These are phyloP conservation scores for Pseudocercospora pini-densiflorae DNA, from an alignment of 2,329 filamentous ascomycete species.

Conservation along the genomic window DNA sequence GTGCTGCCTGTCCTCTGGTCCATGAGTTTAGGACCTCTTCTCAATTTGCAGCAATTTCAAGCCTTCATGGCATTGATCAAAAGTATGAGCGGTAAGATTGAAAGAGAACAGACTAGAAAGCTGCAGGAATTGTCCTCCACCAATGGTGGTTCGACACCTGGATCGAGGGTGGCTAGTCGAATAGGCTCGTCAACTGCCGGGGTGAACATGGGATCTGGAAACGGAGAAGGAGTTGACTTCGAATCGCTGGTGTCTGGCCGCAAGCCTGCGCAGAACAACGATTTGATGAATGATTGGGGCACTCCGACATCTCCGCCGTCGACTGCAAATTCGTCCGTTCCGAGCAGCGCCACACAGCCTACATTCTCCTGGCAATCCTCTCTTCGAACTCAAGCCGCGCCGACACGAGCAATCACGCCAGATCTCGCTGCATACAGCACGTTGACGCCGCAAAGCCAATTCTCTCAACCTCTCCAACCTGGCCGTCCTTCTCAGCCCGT, in stretches of 20 bases:
- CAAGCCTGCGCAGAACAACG: conserved; percentile 44
- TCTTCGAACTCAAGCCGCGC: conserved; percentile 23
- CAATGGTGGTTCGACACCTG: conserved; percentile 36
- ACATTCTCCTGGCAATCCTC: conserved; percentile 52
- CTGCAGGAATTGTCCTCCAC: conserved; percentile 78
- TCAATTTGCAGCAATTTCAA: conserved; percentile 84
- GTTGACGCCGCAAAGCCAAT: conserved; percentile 45
- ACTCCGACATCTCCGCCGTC: conserved; percentile 36
- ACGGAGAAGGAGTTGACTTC: conserved; percentile 75
- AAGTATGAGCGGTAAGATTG: conserved; percentile 75
- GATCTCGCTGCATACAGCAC: conserved; percentile 42
- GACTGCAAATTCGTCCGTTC: not conserved
- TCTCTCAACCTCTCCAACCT: conserved; percentile 46
- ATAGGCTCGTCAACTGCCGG: conserved; percentile 58
- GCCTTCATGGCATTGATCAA: conserved; percentile 90
- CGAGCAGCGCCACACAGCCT: conserved; percentile 29
- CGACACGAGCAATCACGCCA: conserved; percentile 40
- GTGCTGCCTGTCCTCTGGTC: conserved; percentile 87
- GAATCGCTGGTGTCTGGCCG: conserved; percentile 86
- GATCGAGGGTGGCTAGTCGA: conserved; percentile 68
- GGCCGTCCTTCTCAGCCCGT: conserved; percentile 14
- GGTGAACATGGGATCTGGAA: conserved; percentile 60
- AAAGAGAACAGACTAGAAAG: conserved; percentile 87
- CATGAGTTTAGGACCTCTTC: conserved; percentile 86
- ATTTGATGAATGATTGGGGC: conserved; percentile 52